These are phyloP conservation scores for Paramecium sexaurelia DNA, from an alignment of 73 alveolate species.

Conservation along the genomic window DNA sequence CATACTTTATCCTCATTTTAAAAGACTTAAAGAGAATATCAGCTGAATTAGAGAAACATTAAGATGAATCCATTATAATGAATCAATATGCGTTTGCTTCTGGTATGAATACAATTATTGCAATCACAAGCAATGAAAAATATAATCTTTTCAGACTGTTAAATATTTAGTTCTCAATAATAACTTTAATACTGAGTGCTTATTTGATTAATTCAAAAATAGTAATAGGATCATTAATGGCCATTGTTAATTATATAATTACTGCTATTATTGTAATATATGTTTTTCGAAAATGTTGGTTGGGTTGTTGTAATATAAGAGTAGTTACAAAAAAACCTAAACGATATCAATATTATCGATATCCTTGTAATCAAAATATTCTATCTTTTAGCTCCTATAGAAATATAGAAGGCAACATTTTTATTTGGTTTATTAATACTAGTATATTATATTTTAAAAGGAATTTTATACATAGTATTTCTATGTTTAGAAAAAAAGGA, in stretches of 20 bases:
- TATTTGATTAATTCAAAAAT: neutral
- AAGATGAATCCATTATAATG: neutral
- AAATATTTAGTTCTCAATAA: neutral
- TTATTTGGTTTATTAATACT: neutral
- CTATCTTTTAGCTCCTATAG: neutral
- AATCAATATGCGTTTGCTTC: neutral
- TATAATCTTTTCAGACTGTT: neutral
- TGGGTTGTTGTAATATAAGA: neutral
- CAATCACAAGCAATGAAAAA: neutral
- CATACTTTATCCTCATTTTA: neutral
- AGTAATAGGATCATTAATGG: neutral
- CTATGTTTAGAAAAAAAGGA: neutral
- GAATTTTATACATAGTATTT: neutral
- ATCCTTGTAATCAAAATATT: neutral
- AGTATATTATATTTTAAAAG: neutral
- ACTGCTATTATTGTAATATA: neutral
- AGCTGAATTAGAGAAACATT: neutral
- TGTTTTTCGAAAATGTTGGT: neutral
- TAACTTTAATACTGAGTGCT: neutral
- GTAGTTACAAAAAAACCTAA: neutral
- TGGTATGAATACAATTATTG: neutral
- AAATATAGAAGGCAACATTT: neutral
- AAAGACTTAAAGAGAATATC: neutral
- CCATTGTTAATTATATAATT: neutral
- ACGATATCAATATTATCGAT: neutral